Evolutionary conservation across 1,284 basidiomycete genomes (phyloP).

Genomic region (Ceraceosorus bombacis): DNA sequence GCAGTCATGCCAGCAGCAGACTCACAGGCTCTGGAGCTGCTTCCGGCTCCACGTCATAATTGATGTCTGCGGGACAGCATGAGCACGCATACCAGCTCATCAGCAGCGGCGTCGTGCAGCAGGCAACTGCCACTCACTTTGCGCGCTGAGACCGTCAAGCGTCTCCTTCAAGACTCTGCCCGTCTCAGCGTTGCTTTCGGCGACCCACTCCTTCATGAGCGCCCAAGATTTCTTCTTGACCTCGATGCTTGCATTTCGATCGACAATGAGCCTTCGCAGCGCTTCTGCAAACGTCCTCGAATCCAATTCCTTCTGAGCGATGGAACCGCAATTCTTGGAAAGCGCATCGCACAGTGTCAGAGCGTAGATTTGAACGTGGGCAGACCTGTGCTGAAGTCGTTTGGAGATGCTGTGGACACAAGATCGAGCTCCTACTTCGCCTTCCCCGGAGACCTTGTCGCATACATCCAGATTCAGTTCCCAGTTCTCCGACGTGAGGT

Average conservation of each 20-base stretch:
- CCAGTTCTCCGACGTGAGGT: conserved; percentile 89
- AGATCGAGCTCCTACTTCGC: conserved; percentile 60
- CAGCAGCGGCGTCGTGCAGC: background rate
- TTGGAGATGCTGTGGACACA: conserved; percentile 79
- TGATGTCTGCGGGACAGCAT: conserved; percentile 13
- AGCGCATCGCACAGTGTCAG: conserved; percentile 53
- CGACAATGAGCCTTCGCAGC: conserved; percentile 73
- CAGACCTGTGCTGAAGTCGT: conserved; percentile 82
- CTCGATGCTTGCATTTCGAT: conserved; percentile 84
- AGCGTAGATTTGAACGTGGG: conserved; percentile 92
- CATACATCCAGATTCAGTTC: conserved; percentile 89
- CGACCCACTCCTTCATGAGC: conserved; percentile 70
- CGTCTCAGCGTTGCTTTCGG: conserved; percentile 63
- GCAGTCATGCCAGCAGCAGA: background rate
- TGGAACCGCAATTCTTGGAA: conserved; percentile 79
- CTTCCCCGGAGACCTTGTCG: conserved; percentile 87
- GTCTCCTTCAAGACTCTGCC: conserved; percentile 87
- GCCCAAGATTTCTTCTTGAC: conserved; percentile 69
- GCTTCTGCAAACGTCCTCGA: conserved; percentile 82
- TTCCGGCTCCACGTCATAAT: conserved; percentile 19
- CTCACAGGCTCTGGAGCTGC: conserved; percentile 8
- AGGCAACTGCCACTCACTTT: conserved; percentile 53
- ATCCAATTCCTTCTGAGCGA: conserved; percentile 77
- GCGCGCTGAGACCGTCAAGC: conserved; percentile 70
- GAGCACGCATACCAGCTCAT: background rate